phyloP scores from a whole-genome alignment of 495 filamentous ascomycete species.

The Daldinia decipiens region DNA sequence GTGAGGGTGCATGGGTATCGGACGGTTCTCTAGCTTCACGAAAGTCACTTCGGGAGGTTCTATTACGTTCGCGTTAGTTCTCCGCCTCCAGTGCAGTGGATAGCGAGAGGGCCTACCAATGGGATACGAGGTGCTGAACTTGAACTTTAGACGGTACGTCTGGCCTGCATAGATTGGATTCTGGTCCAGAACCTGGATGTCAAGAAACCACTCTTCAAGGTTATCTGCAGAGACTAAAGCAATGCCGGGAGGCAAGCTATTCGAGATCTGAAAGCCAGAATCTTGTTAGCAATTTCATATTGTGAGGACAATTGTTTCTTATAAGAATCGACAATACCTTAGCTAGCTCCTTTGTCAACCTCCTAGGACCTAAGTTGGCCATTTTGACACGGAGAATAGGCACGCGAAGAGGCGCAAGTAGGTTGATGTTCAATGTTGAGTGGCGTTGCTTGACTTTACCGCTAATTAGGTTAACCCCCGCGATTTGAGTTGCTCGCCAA shows the following conservation, averaged over 20 bases:
- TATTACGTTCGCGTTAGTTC: slow-evolving; percentile 49
- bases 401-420: slow-evolving; percentile 13
- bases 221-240: slow-evolving; percentile 80
- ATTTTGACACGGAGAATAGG: slow-evolving; percentile 41
- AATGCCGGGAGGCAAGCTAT: slow-evolving; percentile 75
- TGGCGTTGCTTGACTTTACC: slow-evolving; percentile 7
- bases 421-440: slow-evolving; percentile 2
- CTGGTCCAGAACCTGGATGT: slow-evolving; percentile 88
- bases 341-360: slow-evolving; percentile 61
- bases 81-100: neutral
- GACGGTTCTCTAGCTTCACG: slow-evolving; percentile 68
- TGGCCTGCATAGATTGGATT: slow-evolving; percentile 90
- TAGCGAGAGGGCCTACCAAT: slow-evolving; percentile 69
- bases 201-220: slow-evolving; percentile 90
- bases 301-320: neutral
- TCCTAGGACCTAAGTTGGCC: slow-evolving; percentile 59
- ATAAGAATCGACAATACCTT: slow-evolving; percentile 54
- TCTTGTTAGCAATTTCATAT: slow-evolving; percentile 17
- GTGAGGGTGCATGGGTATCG: slow-evolving; percentile 95
- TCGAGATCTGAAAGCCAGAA: slow-evolving; percentile 58
- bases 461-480: neutral
- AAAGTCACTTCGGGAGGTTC: slow-evolving; percentile 96
- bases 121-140: slow-evolving; percentile 83
- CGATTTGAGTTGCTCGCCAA: slow-evolving; percentile 9
- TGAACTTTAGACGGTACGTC: slow-evolving; percentile 86